Evolutionary conservation across 345 rosid genomes (phyloP), one percentile per base, ranked within the genome.

Genomic region (Salix udensis): DNA sequence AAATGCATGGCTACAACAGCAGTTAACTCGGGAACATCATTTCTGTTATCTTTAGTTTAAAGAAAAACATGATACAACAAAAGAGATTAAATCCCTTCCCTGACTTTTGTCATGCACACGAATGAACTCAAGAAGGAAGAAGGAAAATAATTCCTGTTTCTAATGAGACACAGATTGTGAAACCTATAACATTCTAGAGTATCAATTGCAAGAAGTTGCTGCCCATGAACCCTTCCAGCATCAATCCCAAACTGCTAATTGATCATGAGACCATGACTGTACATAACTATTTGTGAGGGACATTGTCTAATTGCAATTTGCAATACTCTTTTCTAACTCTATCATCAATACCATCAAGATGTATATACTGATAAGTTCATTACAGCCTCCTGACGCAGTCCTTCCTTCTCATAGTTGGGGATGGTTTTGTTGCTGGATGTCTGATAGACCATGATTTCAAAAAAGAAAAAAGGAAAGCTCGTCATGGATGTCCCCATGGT

Each of bases 81-180:
- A 60, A 39, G 72, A 40, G 50, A 70, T 42, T n/a, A 19, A 28
- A 44, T 76, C 31, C 21, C 55, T 52, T 19, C 28, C 23, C 16
- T 50, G 26, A 77, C 75, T 37, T 66, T 48, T 69, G 48, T 70
- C 68, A 46, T 75, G 55, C 75, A 80, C 77, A 75, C 30, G 71
- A 65, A 44, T 30, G 67, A 68, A 28, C 53, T 50, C 53, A 19
- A 50, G 23, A 50, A 68, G 2, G 10, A 7, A 16, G 15, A 69
- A 53, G 23, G 3, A 65, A 67, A 67, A 60, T 4, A 6, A 42
- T 42, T 14, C 40, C 10, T 15, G 68, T 62, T 58, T 60, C 71
- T 36, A 24, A 48, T 11, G 13, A 40, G 67, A 52, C 13, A 68
- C n/a, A 34, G 61, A 42, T n/a, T 31, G 68, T 66, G 73, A 73